These are phyloP conservation scores for Betula pendula DNA, from an alignment of 306 rosid genomes.

Conservation along the genomic window DNA sequence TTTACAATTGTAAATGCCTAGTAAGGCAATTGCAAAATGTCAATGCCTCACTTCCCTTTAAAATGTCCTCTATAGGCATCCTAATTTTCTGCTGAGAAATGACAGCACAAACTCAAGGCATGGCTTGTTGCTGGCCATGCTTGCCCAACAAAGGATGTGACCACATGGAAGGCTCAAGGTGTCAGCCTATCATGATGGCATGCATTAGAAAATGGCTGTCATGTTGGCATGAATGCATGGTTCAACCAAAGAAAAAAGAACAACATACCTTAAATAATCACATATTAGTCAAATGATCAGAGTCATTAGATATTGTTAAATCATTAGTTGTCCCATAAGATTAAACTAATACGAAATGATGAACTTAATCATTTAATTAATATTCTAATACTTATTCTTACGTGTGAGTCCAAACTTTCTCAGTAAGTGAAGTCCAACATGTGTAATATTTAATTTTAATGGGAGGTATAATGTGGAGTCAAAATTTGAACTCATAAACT, in stretches of 20 bases:
- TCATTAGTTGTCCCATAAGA: no score
- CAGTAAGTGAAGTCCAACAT: no score
- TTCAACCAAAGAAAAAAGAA: background rate
- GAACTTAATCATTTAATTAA: no score
- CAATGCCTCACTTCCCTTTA: background rate
- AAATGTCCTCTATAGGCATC: background rate
- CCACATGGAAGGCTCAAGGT: background rate
- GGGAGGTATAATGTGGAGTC: no score
- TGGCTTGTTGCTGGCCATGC: background rate
- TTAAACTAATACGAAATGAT: no score
- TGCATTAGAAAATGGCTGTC: background rate
- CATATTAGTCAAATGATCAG: background rate
- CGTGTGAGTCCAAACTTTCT: no score
- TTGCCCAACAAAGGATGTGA: constrained; percentile 1
- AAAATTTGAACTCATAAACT: no score
- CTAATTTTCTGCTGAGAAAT: background rate
- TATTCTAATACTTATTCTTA: no score
- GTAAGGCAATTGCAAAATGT: background rate
- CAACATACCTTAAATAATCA: background rate
- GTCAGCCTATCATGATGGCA: background rate
- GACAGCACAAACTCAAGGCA: background rate
- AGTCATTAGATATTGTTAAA: no score
- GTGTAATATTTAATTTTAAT: no score
- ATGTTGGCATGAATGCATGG: background rate
- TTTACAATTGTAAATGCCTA: background rate